These are phyloP conservation scores for Cantharellus cinnabarinus DNA, from an alignment of 768 basidiomycete genomes.

Conservation along the genomic window DNA sequence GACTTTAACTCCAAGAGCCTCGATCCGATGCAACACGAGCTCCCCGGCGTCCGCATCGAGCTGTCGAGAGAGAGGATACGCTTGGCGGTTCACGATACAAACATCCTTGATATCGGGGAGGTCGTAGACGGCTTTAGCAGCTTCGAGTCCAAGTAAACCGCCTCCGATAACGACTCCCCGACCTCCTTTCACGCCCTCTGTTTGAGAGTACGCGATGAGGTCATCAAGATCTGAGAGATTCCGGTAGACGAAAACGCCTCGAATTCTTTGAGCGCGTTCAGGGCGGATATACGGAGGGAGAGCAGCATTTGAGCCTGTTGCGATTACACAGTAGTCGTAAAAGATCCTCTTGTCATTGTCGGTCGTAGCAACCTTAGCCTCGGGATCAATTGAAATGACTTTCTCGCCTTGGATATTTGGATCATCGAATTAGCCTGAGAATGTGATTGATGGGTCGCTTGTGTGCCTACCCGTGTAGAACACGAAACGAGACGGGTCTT, in stretches of 20 bases:
- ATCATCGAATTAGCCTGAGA: background rate
- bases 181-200: constrained; percentile 20
- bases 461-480: constrained; percentile 16
- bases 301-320: constrained; percentile 46
- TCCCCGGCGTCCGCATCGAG: constrained; percentile 37
- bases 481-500: constrained; percentile 34
- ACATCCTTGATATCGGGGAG: constrained; percentile 28
- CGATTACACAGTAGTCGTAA: constrained; percentile 46
- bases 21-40: constrained; percentile 38
- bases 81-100: constrained; percentile 31
- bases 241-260: constrained; percentile 50
- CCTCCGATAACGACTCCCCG: constrained; percentile 42
- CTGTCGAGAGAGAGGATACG: constrained; percentile 36
- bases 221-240: constrained; percentile 46
- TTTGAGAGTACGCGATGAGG: constrained; percentile 38
- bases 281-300: constrained; percentile 36
- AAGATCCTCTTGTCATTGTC: constrained; percentile 23
- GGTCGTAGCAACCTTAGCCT: constrained; percentile 26
- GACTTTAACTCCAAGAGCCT: constrained; percentile 37
- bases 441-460: background rate
- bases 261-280: constrained; percentile 19
- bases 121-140: constrained; percentile 52
- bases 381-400: constrained; percentile 22
- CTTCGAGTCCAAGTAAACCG: constrained; percentile 51
- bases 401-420: constrained; percentile 21